phyloP scores from a whole-genome alignment of 2,329 filamentous ascomycete genomes.

The Cadophora gregata region DNA sequence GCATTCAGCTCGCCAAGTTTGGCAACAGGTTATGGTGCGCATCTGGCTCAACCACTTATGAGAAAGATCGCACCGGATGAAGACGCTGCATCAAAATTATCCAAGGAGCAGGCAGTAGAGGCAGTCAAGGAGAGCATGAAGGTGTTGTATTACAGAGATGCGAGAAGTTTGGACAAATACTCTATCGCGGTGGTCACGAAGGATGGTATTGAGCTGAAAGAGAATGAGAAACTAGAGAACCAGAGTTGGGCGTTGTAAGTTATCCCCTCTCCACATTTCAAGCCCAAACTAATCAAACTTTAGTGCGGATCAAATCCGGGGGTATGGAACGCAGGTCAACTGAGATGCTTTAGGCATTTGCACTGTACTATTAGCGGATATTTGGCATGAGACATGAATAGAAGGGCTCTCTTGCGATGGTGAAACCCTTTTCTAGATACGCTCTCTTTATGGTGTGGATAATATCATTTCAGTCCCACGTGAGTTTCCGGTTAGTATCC shows the following conservation, averaged over 20 bases:
- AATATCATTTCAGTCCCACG: background rate
- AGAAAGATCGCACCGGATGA: conserved; percentile 85
- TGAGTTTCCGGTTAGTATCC: background rate
- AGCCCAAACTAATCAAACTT: conserved; percentile 31
- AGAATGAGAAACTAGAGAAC: conserved; percentile 86
- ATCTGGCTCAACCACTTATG: conserved; percentile 92
- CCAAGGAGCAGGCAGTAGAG: conserved; percentile 78
- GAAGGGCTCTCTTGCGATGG: conserved; percentile 2
- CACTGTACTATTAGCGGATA: conserved; percentile 42
- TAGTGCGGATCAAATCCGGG: conserved; percentile 84
- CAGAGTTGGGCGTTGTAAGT: conserved; percentile 91
- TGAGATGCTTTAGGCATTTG: conserved; percentile 40
- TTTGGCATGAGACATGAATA: conserved; percentile 37
- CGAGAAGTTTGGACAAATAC: conserved; percentile 88
- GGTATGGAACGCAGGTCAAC: conserved; percentile 85
- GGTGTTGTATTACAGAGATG: conserved; percentile 96
- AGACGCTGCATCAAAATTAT: conserved; percentile 72
- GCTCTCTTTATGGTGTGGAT: background rate
- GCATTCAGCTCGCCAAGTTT: conserved; percentile 88
- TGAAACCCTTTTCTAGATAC: background rate
- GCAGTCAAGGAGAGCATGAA: conserved; percentile 95
- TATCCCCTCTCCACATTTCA: background rate
- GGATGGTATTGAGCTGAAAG: conserved; percentile 83
- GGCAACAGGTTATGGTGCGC: conserved; percentile 91
- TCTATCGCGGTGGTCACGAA: conserved; percentile 89